Evolutionary conservation across 768 basidiomycete genomes (phyloP).

Genomic region (Suillus sp.): DNA sequence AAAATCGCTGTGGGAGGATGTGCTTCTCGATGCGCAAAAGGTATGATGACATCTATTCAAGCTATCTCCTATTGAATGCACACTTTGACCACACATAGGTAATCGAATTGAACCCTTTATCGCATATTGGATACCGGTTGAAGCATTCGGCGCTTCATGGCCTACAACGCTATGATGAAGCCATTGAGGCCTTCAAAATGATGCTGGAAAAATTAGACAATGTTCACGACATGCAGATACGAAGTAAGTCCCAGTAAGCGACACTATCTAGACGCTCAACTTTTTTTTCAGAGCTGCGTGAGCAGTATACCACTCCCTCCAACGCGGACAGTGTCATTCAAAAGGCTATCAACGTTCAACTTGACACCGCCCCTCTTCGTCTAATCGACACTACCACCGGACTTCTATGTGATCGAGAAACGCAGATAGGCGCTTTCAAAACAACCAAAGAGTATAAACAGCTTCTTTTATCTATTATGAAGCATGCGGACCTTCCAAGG

Average conservation of each 20-base stretch:
- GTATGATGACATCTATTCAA: background rate
- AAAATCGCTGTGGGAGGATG: background rate
- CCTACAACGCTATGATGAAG: background rate
- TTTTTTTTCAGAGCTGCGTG: background rate
- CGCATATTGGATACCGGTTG: background rate
- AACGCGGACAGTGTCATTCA: background rate
- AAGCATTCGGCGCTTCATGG: constrained; percentile 1
- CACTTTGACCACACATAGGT: background rate
- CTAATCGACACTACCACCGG: background rate
- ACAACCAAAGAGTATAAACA: background rate
- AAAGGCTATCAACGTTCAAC: background rate
- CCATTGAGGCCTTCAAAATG: background rate
- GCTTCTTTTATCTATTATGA: background rate
- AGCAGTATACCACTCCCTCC: background rate
- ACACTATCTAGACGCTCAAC: background rate
- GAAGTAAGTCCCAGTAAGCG: background rate
- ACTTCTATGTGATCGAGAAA: background rate
- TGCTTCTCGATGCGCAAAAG: background rate
- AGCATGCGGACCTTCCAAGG: background rate
- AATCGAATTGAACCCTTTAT: background rate
- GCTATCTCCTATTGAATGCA: background rate
- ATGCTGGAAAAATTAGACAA: background rate
- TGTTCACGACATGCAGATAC: background rate
- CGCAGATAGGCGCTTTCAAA: background rate
- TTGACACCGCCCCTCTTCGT: background rate